phyloP scores from a whole-genome alignment of 1,139 yeast species.

The Taphrina sp. region DNA sequence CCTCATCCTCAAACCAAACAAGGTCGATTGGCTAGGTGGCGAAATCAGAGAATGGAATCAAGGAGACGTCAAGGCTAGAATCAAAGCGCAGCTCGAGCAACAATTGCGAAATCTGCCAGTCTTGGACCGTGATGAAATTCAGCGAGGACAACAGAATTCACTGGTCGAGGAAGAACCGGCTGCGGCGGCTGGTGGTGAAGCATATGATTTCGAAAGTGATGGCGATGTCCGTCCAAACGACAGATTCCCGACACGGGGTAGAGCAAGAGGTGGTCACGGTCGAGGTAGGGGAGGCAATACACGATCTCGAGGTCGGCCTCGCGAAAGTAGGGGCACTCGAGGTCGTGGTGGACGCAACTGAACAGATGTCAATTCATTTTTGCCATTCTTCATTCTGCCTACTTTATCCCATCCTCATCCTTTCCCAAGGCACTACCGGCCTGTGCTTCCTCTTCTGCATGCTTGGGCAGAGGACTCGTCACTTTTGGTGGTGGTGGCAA shows the following conservation, averaged over 20 bases:
- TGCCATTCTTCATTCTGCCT: neutral
- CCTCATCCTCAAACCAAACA: neutral
- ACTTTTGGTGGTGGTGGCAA: constrained; percentile 4
- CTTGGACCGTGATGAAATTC: neutral
- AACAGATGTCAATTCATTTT: neutral
- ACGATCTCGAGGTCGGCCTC: too few relatives aligned
- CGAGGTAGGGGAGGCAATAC: neutral
- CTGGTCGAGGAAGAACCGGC: neutral
- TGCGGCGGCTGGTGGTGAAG: neutral
- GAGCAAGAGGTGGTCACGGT: neutral
- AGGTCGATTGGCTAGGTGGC: constrained; percentile 12
- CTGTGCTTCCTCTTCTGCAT: neutral
- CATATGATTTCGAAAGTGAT: neutral
- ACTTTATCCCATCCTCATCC: neutral
- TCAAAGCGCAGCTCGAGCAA: neutral
- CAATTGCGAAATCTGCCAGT: neutral
- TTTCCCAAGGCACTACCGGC: neutral
- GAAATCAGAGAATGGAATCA: neutral
- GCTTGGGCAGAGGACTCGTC: neutral
- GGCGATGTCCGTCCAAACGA: neutral
- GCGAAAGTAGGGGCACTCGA: too few relatives aligned
- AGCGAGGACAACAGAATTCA: neutral
- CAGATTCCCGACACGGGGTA: neutral
- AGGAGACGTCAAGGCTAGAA: neutral
- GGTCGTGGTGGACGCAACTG: too few relatives aligned